phyloP scores from a whole-genome alignment of 805 yeast genomes.

The Teunomyces gatunensis region DNA sequence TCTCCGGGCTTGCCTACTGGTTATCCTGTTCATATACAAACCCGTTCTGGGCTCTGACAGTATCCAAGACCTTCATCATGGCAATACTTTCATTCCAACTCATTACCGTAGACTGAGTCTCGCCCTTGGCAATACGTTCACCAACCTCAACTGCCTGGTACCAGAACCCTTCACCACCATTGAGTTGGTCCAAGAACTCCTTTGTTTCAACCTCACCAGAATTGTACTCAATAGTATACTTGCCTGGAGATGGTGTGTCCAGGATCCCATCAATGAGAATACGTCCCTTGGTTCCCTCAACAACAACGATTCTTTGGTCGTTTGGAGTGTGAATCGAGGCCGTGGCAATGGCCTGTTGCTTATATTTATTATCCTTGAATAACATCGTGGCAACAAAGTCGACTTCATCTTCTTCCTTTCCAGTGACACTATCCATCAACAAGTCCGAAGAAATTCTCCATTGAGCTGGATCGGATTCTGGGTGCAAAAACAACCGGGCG shows the following conservation, averaged over 20 bases:
- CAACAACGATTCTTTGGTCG: conserved; percentile 7
- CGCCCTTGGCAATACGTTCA: conserved; percentile 40
- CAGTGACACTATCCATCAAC: conserved; percentile 26
- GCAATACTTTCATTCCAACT: conserved; percentile 47
- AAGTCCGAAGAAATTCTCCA: conserved; percentile 25
- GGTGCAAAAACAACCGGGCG: conserved; percentile 38
- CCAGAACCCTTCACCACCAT: conserved; percentile 48
- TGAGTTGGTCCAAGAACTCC: conserved; percentile 21
- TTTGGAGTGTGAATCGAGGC: conserved; percentile 9
- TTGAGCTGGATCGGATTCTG: conserved; percentile 9
- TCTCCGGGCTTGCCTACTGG: not conserved
- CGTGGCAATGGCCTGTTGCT: conserved; percentile 39
- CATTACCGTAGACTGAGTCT: conserved; percentile 30
- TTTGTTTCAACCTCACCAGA: conserved; percentile 15
- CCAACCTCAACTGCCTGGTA: conserved; percentile 58
- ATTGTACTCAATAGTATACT: conserved; percentile 15
- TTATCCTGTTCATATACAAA: conserved; percentile 44
- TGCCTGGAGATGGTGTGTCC: conserved; percentile 13
- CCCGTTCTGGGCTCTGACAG: conserved; percentile 41
- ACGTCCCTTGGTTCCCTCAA: conserved; percentile 12
- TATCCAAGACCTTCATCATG: conserved; percentile 50
- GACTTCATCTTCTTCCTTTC: conserved; percentile 36
- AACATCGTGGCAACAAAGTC: conserved; percentile 41
- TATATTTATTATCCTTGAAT: conserved; percentile 38
- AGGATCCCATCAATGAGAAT: conserved; percentile 9